Evolutionary conservation across 139 green algal species (phyloP).

Genomic region (Micromonas commoda): DNA sequence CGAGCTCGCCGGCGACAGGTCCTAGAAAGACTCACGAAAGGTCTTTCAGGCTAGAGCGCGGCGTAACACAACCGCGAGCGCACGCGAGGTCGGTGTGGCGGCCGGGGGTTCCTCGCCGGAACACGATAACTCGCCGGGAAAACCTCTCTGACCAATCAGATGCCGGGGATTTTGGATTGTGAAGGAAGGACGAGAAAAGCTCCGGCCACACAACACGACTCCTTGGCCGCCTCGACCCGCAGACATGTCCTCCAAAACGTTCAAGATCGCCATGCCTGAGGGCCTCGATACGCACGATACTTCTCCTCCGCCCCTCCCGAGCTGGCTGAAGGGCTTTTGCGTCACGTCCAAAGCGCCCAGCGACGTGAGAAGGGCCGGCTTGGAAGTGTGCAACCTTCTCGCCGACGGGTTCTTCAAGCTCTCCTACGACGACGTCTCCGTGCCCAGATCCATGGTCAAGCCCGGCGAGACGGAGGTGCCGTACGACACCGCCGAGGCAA

Average conservation of each 20-base stretch:
- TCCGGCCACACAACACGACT: not conserved
- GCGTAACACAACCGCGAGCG: too few relatives aligned
- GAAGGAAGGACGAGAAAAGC: too few relatives aligned
- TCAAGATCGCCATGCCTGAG: not conserved
- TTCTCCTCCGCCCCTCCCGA: not conserved
- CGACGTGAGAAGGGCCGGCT: not conserved
- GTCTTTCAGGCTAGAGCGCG: too few relatives aligned
- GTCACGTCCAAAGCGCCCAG: not conserved
- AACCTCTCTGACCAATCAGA: too few relatives aligned
- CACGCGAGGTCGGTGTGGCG: too few relatives aligned
- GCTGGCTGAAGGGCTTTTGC: slow-evolving; percentile 8
- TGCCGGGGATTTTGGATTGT: too few relatives aligned
- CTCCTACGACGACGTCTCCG: not conserved
- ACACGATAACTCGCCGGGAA: too few relatives aligned
- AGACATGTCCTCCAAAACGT: not conserved
- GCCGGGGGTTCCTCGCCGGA: too few relatives aligned
- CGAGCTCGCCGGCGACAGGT: too few relatives aligned
- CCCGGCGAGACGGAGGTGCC: slow-evolving; percentile 1
- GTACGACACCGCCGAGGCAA: not conserved
- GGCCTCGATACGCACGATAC: not conserved
- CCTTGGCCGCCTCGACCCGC: too few relatives aligned
- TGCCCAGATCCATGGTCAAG: not conserved
- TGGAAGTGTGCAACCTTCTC: too few relatives aligned
- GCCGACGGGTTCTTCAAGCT: not conserved
- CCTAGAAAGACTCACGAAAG: too few relatives aligned